Evolutionary conservation across 495 filamentous ascomycete genomes (phyloP), one percentile per base, ranked within the genome.

Genomic region (Xeromyces bisporus): DNA sequence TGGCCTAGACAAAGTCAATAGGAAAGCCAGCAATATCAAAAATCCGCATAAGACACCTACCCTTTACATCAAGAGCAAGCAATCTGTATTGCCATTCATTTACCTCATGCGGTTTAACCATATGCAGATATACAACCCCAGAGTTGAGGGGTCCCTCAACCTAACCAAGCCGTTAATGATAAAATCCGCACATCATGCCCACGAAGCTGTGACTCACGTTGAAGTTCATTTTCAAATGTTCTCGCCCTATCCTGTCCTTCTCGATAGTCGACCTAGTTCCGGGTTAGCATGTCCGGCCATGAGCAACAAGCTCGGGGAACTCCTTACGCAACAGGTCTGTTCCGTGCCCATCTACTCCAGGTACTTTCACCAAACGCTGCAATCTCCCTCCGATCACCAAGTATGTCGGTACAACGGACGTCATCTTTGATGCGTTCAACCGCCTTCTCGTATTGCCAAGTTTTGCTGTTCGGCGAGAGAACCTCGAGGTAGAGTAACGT

Each of bases 171-270:
- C 6, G 10, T 47, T 17, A 40, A 28, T 21, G 23, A 48, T 21
- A 59, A 48, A 31, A 16, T 29, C 10, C 12, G 28, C 20, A 15
- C 12, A 34, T 11, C 4, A 17, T 25, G 26, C n/a, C 11, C 23
- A 26, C 0, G 7, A 31, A 8, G 21, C n/a, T 7, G 10, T 9
- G n/a, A 23, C 38, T 35, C 58, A 86, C 82, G 50, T 93, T 76
- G 51, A 97, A 97, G 31, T 80, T 77, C 66, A 97, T 82, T 27
- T 65, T 60, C 38, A 94, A 42, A 56, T 94, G 84, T 41, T 94
- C 79, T 26, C 67, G 73, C 2, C 86, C 89, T 36, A 67, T 55
- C 3, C 60, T 51, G 47, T 94, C 87, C 36, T 67, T 85, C 35
- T 67, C 67, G 1, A 64, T 44, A 0, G 60, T 73, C 6, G 77